A percentile compares a stretch with the other conserved stretches of the same genome.
These are phyloP conservation scores for Mimosa pudica DNA, from an alignment of 306 rosid species.

Conservation along the genomic window DNA sequence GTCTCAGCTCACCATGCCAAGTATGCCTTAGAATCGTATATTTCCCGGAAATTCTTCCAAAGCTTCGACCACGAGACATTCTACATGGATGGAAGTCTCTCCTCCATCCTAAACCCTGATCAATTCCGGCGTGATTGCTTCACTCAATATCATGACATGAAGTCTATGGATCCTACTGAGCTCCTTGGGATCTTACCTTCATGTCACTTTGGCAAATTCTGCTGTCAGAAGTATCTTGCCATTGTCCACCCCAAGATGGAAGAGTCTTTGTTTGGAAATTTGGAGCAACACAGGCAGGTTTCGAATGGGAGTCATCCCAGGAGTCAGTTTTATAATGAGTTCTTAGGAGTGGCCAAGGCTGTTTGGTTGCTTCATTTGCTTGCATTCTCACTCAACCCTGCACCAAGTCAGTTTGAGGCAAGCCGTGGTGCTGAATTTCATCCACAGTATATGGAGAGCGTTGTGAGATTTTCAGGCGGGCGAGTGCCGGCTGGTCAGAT, in stretches of 20 bases:
- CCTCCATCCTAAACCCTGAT: conserved; percentile 86
- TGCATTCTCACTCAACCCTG: conserved; percentile 90
- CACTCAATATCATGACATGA: conserved; percentile 82
- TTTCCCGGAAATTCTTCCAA: conserved; percentile 76
- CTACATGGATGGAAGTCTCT: conserved; percentile 93
- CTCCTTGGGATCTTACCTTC: conserved; percentile 87
- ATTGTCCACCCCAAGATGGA: conserved; percentile 96
- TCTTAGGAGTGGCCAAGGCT: conserved; percentile 74
- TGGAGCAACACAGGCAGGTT: conserved; percentile 74
- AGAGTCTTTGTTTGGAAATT: conserved; percentile 89
- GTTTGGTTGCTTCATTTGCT: conserved; percentile 91
- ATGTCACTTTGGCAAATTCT: conserved; percentile 91
- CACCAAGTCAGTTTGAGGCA: conserved; percentile 88
- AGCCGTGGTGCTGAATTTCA: conserved; percentile 88
- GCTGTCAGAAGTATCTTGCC: conserved; percentile 85
- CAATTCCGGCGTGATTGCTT: conserved; percentile 88
- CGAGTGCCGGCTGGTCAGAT: conserved; percentile 67
- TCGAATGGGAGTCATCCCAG: conserved; percentile 79
- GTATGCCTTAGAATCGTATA: conserved; percentile 84
- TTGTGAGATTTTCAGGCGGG: conserved; percentile 61
- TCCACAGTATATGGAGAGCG: conserved; percentile 82
- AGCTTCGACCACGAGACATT: conserved; percentile 95
- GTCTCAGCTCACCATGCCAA: conserved; percentile 71
- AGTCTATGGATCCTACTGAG: conserved; percentile 88
- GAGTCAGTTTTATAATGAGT: conserved; percentile 74